Conservation (phyloP, 2,329 filamentous ascomycete species). For the Fusarium nisikadoi region DNA sequence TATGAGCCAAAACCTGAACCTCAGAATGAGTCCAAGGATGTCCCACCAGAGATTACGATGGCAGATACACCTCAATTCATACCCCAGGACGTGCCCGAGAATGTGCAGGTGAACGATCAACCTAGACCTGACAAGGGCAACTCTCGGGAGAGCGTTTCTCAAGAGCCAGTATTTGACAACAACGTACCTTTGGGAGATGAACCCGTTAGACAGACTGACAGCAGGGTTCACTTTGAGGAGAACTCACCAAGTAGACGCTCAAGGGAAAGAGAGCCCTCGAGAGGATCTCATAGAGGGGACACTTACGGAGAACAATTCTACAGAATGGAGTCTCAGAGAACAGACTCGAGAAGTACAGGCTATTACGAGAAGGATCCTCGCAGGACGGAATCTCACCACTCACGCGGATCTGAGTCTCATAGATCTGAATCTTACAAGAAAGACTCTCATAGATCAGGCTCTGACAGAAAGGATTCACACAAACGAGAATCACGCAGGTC, state of each 20-base stretch:
- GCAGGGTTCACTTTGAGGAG: not conserved
- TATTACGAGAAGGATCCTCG: not conserved
- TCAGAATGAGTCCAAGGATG: not conserved
- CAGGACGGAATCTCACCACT: not conserved
- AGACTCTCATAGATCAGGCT: not conserved
- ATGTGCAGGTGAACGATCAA: not conserved
- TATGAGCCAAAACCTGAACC: not conserved
- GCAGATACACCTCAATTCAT: not conserved
- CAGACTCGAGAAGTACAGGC: accelerated
- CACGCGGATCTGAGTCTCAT: not conserved
- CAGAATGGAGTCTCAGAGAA: not conserved
- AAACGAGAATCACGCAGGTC: not conserved
- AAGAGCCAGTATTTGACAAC: not conserved
- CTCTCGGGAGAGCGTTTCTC: accelerated
- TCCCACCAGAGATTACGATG: too few relatives aligned
- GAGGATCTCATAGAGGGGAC: accelerated
- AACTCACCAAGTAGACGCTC: too few relatives aligned
- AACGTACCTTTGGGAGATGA: accelerated
- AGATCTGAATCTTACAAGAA: not conserved
- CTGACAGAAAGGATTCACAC: not conserved
- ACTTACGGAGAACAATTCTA: not conserved
- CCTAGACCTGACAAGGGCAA: accelerated
- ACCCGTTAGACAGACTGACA: accelerated
- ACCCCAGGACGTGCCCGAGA: not conserved
- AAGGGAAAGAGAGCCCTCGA: accelerated